A percentile compares a stretch with the other conserved stretches of the same genome.
Evolutionary conservation across 2,329 filamentous ascomycete species (phyloP).

Genomic region (Xylaria polymorpha): DNA sequence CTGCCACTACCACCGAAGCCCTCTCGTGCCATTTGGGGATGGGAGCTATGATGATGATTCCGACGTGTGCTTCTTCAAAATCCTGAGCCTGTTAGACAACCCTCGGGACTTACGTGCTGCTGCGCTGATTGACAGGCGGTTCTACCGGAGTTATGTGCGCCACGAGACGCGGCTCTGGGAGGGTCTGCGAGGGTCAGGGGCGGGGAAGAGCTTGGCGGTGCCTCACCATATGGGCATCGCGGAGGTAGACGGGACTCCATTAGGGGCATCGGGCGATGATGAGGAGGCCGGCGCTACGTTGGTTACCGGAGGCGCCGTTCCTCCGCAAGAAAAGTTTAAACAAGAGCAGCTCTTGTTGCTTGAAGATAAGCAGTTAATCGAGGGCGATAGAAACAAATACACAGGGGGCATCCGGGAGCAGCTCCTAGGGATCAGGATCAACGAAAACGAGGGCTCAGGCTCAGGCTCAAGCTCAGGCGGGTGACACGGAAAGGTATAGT

Average conservation of each 20-base stretch:
- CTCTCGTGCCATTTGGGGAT: background rate
- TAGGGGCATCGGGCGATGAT: background rate
- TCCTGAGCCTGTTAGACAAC: conserved; percentile 55
- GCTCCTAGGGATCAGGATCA: conserved; percentile 4
- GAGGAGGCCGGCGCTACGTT: background rate
- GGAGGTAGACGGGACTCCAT: conserved; percentile 10
- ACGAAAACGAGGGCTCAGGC: background rate
- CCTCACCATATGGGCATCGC: background rate
- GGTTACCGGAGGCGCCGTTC: background rate
- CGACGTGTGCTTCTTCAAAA: conserved; percentile 54
- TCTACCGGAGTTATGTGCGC: conserved; percentile 49
- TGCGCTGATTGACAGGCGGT: conserved; percentile 56
- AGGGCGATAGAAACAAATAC: conserved; percentile 26
- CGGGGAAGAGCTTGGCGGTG: background rate
- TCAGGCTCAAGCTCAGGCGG: background rate
- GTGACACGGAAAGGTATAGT: background rate
- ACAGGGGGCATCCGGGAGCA: conserved; percentile 1
- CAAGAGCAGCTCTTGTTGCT: conserved; percentile 15
- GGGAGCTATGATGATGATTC: background rate
- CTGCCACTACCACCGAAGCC: background rate
- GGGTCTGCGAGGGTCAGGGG: background rate
- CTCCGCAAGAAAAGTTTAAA: conserved; percentile 20
- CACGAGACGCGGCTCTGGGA: conserved; percentile 23
- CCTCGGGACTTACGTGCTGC: conserved; percentile 57
- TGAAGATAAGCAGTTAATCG: conserved; percentile 25